Percentiles rank a stretch among this genome's conserved stretches.
Evolutionary conservation across 345 rosid genomes (phyloP).

Genomic region (Melaleuca quinquenervia): DNA sequence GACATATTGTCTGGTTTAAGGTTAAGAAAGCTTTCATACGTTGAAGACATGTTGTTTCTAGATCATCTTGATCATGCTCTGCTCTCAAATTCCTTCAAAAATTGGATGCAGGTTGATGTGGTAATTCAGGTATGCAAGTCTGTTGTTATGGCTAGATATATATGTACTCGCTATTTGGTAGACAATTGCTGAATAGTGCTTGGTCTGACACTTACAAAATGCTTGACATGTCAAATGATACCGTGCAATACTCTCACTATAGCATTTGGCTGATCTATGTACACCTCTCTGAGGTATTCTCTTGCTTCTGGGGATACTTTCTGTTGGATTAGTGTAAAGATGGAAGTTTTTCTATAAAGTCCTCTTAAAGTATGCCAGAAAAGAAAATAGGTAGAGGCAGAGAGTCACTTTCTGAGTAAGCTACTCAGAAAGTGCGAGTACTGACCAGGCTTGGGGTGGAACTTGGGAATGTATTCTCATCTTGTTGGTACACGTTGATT

Average conservation of each 20-base stretch:
- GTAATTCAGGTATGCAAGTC: conserved; percentile 57
- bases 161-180: background rate
- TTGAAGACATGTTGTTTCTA: conserved; percentile 36
- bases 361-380: background rate
- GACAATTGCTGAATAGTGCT: background rate
- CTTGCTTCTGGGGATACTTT: background rate
- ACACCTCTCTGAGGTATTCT: background rate
- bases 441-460: background rate
- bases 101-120: conserved; percentile 48
- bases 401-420: background rate
- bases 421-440: background rate
- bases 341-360: background rate
- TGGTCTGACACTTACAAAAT: background rate
- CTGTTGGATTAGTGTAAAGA: background rate
- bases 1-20: conserved; percentile 90
- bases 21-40: conserved; percentile 53
- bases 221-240: background rate
- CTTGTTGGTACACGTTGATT: background rate
- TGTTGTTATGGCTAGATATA: background rate
- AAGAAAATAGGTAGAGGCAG: background rate
- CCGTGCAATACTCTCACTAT: background rate
- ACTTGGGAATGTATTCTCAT: background rate
- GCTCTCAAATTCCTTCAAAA: conserved; percentile 55
- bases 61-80: conserved; percentile 88
- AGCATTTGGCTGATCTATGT: background rate